Evolutionary conservation across 2,329 filamentous ascomycete species (phyloP).

Genomic region (Dothideomycetidae sp.): DNA sequence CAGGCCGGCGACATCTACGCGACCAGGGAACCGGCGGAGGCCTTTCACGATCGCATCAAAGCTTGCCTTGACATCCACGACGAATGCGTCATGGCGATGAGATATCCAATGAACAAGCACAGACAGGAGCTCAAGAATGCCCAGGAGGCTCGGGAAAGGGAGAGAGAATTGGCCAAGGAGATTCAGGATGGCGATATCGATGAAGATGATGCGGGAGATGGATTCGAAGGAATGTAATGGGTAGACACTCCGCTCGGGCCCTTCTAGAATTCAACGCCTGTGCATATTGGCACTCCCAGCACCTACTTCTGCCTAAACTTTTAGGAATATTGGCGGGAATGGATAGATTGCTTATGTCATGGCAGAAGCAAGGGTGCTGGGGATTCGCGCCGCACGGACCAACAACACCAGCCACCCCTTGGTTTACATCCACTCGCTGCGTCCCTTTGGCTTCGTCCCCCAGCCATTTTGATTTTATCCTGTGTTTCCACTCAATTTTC

Average conservation of each 20-base stretch:
- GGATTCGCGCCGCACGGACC: background rate
- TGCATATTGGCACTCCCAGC: no score
- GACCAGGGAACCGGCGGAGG: constrained; percentile 87
- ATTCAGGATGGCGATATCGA: constrained; percentile 96
- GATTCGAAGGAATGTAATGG: constrained; percentile 84
- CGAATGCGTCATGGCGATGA: constrained; percentile 98
- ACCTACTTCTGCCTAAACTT: no score
- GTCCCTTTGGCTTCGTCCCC: background rate
- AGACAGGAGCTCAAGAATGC: constrained; percentile 93
- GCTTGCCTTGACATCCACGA: constrained; percentile 87
- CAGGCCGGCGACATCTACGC: constrained; percentile 92
- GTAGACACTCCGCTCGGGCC: no score
- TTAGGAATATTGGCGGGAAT: no score
- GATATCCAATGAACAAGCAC: constrained; percentile 99
- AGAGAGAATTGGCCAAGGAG: constrained; percentile 95
- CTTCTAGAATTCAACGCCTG: no score
- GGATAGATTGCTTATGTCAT: no score
- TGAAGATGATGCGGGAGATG: constrained; percentile 77
- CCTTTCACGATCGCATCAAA: constrained; percentile 90
- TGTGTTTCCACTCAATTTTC: no score
- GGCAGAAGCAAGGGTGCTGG: no score
- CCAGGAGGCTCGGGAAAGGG: constrained; percentile 90
- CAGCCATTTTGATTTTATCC: background rate
- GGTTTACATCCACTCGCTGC: background rate
- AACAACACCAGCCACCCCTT: background rate